Evolutionary conservation across 2,329 filamentous ascomycete species (phyloP), one percentile per base, ranked within the genome.

Genomic region (Colletotrichum sp.): DNA sequence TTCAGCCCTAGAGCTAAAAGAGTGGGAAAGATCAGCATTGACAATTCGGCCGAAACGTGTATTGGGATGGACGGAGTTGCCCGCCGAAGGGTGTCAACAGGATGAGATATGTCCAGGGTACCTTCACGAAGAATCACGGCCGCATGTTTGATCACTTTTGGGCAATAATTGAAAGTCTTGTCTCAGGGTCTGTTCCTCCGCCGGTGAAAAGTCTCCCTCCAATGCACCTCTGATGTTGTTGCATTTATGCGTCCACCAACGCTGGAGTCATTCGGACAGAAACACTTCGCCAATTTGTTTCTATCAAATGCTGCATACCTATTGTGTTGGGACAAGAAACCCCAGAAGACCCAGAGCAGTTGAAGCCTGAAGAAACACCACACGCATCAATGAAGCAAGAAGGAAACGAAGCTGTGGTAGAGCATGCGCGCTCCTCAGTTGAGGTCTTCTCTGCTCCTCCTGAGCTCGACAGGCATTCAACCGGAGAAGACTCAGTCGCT

Each of bases 1-100:
- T 60, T 60, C 56, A 60, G 56, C 56, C 56, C 26, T 60, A 30
- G 28, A 32, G 26, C 26, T 60, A 30, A 28, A 32, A 60, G 43
- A 48, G 43, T 48, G 43, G n/a, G 21, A 18, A 26, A 60, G 9
- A 18, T 30, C 8, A 60, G 15, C 56, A 30, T 30, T 28, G n/a
- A 28, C 56, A 1, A 30, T 60, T 91, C 90, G 81, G 61, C 30
- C 21, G 32, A 64, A 36, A 36, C 21, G 32, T 48, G 43, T 48
- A 48, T n/a, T 21, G 43, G 43, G n/a, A 21, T 48, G 2, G 43
- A 48, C 1, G n/a, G n/a, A 8, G n/a, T 12, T 48, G 43, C 43
- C 6, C 1, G 43, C 43, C 43, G 43, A 48, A 48, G n/a, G 43
- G 43, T 48, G 43, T 21, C 43, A 48, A 48, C 43, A 21, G 43